These are phyloP conservation scores for Heterobasidion irregulare DNA, from an alignment of 1,284 basidiomycete genomes.

Conservation along the genomic window DNA sequence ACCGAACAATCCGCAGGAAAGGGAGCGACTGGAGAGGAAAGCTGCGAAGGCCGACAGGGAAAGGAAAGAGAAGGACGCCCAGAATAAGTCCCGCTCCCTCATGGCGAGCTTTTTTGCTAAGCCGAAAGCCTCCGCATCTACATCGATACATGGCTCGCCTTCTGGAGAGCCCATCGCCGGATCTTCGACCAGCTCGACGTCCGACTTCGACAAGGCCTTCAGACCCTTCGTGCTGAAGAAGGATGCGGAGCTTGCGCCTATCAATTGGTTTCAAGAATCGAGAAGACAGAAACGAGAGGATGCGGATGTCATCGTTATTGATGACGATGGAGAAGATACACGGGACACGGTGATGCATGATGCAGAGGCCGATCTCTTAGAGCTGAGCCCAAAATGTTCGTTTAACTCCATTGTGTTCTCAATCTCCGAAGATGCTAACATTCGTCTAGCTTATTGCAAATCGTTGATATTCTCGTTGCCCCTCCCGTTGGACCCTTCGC, in stretches of 20 bases:
- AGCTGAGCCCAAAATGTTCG: constrained; percentile 31
- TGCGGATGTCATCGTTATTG: constrained; percentile 46
- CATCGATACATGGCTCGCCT: constrained; percentile 15
- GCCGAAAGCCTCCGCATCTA: constrained; percentile 27
- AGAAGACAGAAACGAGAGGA: constrained; percentile 18
- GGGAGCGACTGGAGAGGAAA: constrained; percentile 57
- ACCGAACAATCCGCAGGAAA: constrained; percentile 37
- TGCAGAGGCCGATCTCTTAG: constrained; percentile 6
- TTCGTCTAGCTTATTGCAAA: constrained; percentile 31
- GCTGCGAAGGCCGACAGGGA: constrained; percentile 57
- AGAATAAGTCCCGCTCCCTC: constrained; percentile 63
- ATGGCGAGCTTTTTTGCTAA: constrained; percentile 73
- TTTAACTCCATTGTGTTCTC: not conserved
- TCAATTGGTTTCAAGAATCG: constrained; percentile 51
- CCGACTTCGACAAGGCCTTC: constrained; percentile 70
- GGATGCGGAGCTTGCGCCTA: constrained; percentile 58
- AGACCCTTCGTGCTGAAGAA: constrained; percentile 72
- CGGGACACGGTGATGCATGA: constrained; percentile 17
- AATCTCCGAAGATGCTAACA: not conserved
- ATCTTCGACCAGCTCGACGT: constrained; percentile 16
- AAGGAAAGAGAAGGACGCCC: constrained; percentile 59
- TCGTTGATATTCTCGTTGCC: constrained; percentile 31
- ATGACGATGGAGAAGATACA: constrained; percentile 25
- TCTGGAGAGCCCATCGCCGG: constrained; percentile 28
- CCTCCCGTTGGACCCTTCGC: constrained; percentile 10